Percentiles rank a stretch among this genome's conserved stretches.
Evolutionary conservation across 2,329 filamentous ascomycete species (phyloP).

Genomic region (Colletotrichum higginsianum): DNA sequence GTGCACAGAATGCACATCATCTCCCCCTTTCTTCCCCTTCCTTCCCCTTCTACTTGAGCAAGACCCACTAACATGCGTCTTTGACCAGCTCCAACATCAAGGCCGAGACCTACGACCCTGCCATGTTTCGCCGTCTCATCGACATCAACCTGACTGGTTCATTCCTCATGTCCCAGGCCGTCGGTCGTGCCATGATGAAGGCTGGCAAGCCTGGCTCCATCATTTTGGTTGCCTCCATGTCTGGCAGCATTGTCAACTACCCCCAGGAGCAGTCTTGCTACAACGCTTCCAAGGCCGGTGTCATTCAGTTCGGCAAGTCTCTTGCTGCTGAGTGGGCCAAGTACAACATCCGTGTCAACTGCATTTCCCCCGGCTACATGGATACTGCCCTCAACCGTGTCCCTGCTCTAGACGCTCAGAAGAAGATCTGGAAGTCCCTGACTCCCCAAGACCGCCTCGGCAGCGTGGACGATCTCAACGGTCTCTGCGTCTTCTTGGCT

Average conservation of each 20-base stretch:
- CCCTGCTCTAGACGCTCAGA: conserved; percentile 83
- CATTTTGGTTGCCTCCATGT: conserved; percentile 85
- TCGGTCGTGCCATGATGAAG: conserved; percentile 81
- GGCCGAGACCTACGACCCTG: conserved; percentile 81
- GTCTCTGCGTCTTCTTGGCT: conserved; percentile 82
- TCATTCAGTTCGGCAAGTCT: conserved; percentile 84
- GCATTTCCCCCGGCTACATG: conserved; percentile 89
- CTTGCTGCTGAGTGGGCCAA: conserved; percentile 89
- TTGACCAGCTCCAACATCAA: conserved; percentile 78
- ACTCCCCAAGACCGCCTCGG: conserved; percentile 83
- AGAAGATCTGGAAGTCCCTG: conserved; percentile 83
- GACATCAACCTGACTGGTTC: conserved; percentile 88
- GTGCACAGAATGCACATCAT: conserved; percentile 43
- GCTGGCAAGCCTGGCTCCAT: conserved; percentile 80
- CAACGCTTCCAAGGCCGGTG: conserved; percentile 87
- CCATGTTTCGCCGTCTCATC: conserved; percentile 83
- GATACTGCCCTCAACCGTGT: conserved; percentile 87
- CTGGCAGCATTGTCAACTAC: conserved; percentile 87
- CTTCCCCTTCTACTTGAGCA: conserved; percentile 17
- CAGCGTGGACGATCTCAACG: conserved; percentile 82
- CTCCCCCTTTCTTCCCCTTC: conserved; percentile 46
- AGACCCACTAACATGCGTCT: conserved; percentile 32
- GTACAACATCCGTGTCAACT: conserved; percentile 85
- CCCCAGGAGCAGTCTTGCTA: conserved; percentile 88
- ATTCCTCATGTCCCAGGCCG: conserved; percentile 83